Evolutionary conservation across 345 rosid species (phyloP), one percentile per base, ranked within the genome.

Genomic region (Adansonia digitata): DNA sequence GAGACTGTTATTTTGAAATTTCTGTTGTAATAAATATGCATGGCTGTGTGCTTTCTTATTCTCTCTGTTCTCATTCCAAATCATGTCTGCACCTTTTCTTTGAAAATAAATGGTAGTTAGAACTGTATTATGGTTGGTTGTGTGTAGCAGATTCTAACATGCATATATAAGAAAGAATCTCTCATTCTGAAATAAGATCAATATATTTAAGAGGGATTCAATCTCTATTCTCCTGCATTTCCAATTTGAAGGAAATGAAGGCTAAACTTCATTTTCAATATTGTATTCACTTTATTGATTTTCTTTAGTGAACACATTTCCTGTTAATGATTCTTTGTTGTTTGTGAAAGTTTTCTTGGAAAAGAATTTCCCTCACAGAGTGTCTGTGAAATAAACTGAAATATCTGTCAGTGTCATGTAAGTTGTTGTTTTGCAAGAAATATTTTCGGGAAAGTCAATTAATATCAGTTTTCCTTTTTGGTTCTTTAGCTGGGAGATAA

Each of bases 41-140:
- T 49, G 52, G 17, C 52, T 14, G 2, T 48, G 22, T 0, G 9
- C 9, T 26, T 20, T 43, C 15, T 70, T 20, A 39, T 60, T 15
- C 22, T 52, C 48, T 51, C 46, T n/a, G 2, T 49, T 49, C 34
- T 48, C 43, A 22, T 66, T 5, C 10, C 34, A 66, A n/a, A 42
- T 22, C 4, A 26, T 43, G 15, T 13, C 45, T 42, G 11, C 11
- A 42, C 45, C 45, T 37, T 37, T 9, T n/a, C 5, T 6, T 15
- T n/a, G 26, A 63, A 63, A 63, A n/a, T 40, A 42, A 49, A 42
- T 20, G 27, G 18, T 22, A 64, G 31, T 66, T 66, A 42, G 9
- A 65, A 65, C 49, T 39, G 1, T 40, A 12, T 65, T 66, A 34
- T 22, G n/a, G 70, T 66, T 66, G 51, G 70, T 66, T 66, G 51